phyloP scores from a whole-genome alignment of 805 yeast genomes.

The Lipomyces sp. region DNA sequence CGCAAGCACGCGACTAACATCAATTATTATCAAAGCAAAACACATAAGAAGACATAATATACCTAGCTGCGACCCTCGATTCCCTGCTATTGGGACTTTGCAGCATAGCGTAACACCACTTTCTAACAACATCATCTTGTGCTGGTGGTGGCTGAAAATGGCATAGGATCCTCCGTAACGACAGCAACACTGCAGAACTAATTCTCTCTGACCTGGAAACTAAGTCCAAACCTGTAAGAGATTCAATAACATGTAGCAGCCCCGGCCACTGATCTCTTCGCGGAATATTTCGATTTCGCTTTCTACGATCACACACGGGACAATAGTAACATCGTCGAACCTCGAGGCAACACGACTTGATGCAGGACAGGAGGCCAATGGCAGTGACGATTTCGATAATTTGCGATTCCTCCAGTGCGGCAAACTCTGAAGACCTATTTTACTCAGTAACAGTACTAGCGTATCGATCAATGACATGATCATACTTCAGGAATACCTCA shows the following conservation, averaged over 20 bases:
- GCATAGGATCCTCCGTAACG: constrained; percentile 7
- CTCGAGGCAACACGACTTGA: constrained; percentile 5
- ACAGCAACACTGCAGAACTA: background rate
- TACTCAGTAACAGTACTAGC: background rate
- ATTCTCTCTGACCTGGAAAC: constrained; percentile 4
- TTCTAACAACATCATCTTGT: constrained; percentile 1
- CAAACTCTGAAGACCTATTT: background rate
- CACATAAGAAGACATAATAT: background rate
- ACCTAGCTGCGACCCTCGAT: constrained; percentile 18
- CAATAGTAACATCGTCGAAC: background rate
- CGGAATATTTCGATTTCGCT: background rate
- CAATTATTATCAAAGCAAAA: background rate
- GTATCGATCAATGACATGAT: background rate
- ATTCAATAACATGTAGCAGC: background rate
- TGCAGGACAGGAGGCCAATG: constrained; percentile 9
- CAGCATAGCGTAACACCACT: constrained; percentile 11
- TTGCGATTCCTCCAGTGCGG: constrained; percentile 1
- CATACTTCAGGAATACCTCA: background rate
- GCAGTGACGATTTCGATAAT: background rate
- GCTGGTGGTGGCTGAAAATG: constrained; percentile 9
- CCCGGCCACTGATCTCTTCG: constrained; percentile 8
- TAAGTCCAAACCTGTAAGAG: background rate
- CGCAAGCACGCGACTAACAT: constrained; percentile 15
- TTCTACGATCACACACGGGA: background rate
- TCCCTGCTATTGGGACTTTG: constrained; percentile 7